phyloP scores from a whole-genome alignment of 805 yeast genomes.

The Myxozyma kluyveri region DNA sequence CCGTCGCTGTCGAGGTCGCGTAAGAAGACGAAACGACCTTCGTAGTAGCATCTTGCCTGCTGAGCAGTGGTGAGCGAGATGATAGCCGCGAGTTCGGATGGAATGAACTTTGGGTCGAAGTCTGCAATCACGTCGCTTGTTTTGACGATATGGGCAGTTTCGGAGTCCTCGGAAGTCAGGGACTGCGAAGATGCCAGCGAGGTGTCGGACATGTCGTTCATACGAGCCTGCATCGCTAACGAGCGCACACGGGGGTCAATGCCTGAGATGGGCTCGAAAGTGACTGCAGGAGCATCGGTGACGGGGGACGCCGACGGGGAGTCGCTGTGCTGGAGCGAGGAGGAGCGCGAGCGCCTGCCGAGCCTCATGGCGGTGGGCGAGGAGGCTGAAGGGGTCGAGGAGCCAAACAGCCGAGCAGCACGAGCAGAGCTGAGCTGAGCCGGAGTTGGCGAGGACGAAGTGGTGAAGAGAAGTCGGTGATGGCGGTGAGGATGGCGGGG shows the following conservation, averaged over 20 bases:
- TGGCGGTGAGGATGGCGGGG: too few relatives aligned
- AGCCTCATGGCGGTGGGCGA: not conserved
- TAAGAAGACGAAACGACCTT: slow-evolving; percentile 49
- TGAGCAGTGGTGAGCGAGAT: slow-evolving; percentile 70
- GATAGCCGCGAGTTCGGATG: slow-evolving; percentile 69
- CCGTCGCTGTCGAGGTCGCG: slow-evolving; percentile 64
- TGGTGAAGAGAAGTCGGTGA: too few relatives aligned
- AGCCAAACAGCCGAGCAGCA: too few relatives aligned
- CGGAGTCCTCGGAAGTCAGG: not conserved
- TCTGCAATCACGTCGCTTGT: slow-evolving; percentile 6
- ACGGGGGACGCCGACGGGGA: slow-evolving; percentile 6
- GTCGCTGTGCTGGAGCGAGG: slow-evolving; percentile 9
- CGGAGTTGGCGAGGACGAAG: too few relatives aligned
- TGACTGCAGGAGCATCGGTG: slow-evolving; percentile 7
- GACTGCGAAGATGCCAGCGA: not conserved
- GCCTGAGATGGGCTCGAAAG: not conserved
- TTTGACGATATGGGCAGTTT: not conserved
- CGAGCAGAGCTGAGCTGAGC: too few relatives aligned
- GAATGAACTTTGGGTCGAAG: slow-evolving; percentile 40
- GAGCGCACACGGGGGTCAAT: slow-evolving; percentile 12
- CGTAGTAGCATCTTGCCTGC: slow-evolving; percentile 60
- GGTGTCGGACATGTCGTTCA: not conserved
- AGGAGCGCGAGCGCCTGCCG: slow-evolving; percentile 14
- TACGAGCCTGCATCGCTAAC: not conserved
- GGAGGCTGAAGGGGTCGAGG: not conserved